Conservation (phyloP, 129 eudicot species). For the Artemisia annua region DNA sequence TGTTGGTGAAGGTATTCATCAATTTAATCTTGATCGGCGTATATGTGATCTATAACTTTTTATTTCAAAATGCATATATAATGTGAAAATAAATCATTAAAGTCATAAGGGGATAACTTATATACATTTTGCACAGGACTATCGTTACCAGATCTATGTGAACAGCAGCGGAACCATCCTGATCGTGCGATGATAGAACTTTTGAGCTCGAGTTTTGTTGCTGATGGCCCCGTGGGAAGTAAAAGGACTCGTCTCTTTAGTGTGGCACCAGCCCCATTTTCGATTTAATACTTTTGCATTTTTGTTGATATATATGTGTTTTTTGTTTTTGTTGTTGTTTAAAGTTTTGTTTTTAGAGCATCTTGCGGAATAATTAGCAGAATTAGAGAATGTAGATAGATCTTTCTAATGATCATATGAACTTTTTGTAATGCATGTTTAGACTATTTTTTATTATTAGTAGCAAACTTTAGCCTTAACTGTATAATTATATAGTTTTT, state of each 20-base stretch:
- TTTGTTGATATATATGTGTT: conserved; percentile 27
- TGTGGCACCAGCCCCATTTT: conserved; percentile 49
- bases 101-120: too few relatives aligned
- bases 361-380: conserved; percentile 38
- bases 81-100: neutral
- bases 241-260: conserved; percentile 15
- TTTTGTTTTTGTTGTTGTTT: conserved; percentile 16
- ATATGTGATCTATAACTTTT: neutral
- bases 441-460: neutral
- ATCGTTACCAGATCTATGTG: conserved; percentile 65
- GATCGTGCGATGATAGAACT: conserved; percentile 72
- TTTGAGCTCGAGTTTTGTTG: conserved; percentile 62
- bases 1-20: conserved; percentile 71
- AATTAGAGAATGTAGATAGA: conserved; percentile 28
- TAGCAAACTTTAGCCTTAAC: too few relatives aligned
- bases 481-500: too few relatives aligned
- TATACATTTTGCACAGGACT: conserved; percentile 47
- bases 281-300: conserved; percentile 1
- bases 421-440: conserved; percentile 22
- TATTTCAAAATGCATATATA: neutral
- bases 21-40: too few relatives aligned
- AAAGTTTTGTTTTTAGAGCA: conserved; percentile 30
- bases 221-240: conserved; percentile 40
- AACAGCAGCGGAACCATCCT: conserved; percentile 57
- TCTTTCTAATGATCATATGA: conserved; percentile 3